Evolutionary conservation across 2,329 filamentous ascomycete species (phyloP).

Genomic region (Cercospora sp.): DNA sequence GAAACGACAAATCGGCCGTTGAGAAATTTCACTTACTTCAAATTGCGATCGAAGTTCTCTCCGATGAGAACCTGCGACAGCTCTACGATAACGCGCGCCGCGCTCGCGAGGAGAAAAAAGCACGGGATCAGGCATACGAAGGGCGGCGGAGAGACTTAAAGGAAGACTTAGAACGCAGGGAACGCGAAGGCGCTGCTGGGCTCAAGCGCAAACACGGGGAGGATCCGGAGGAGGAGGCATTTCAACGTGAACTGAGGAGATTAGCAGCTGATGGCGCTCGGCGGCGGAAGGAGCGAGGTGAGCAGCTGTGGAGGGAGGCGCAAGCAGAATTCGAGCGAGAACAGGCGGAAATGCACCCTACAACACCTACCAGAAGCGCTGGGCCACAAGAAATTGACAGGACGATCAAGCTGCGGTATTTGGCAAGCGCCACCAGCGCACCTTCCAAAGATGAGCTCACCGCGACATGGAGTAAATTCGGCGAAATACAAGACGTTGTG

Average conservation of each 20-base stretch:
- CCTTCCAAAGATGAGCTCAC: conserved; percentile 52
- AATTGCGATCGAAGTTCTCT: conserved; percentile 81
- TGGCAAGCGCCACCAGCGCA: conserved; percentile 9
- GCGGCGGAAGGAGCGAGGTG: conserved; percentile 56
- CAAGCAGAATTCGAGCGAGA: conserved; percentile 50
- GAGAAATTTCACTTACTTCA: conserved; percentile 83
- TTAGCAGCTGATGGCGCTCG: conserved; percentile 53
- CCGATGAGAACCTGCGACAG: conserved; percentile 66
- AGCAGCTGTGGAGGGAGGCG: conserved; percentile 56
- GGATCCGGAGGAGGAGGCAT: conserved; percentile 56
- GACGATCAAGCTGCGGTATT: conserved; percentile 57
- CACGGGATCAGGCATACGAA: conserved; percentile 72
- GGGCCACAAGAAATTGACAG: conserved; percentile 56
- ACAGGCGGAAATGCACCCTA: conserved; percentile 12
- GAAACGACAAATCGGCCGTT: conserved; percentile 60
- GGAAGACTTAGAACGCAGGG: conserved; percentile 80
- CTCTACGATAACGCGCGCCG: conserved; percentile 77
- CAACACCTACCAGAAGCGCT: conserved; percentile 3
- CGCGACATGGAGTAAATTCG: conserved; percentile 55
- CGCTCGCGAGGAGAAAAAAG: conserved; percentile 67
- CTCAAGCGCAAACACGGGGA: conserved; percentile 50
- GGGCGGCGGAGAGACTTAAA: conserved; percentile 73
- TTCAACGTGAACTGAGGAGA: conserved; percentile 53
- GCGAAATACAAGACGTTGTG: conserved; percentile 57
- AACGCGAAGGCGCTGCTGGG: conserved; percentile 48